Evolutionary conservation across 2,329 filamentous ascomycete species (phyloP), one percentile per base, ranked within the genome.

Genomic region (Aphanocladium album): DNA sequence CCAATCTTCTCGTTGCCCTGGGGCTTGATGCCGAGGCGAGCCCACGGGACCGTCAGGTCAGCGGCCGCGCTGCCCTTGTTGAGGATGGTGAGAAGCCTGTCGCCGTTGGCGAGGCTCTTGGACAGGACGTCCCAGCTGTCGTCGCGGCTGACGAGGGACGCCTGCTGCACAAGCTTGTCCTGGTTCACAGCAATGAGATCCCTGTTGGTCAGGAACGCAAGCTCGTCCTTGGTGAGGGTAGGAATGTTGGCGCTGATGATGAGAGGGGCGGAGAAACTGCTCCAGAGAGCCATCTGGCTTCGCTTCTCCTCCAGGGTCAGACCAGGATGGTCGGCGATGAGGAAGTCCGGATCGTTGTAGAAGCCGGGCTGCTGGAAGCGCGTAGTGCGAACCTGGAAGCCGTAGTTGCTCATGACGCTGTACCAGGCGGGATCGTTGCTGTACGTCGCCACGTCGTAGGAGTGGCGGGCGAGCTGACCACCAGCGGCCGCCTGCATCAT

Each of bases 371-470:
- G 65, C 64, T 73, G 71, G 64, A 70, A 73, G 49, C 76, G 71
- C 23, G 73, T 69, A 3, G 78, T 64, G 25, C 72, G 70, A 9
- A 73, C 70, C 57, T 78, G 68, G 58, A 73, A 76, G 30, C 71
- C 72, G 59, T 80, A 80, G 60, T 81, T 80, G 61, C 72, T 72
- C 71, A 77, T 75, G 58, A 80, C 73, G 60, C 76, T 77, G 45
- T 77, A 72, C 77, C 78, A 80, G 2, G 21, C 56, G 12, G 56
- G 43, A 7, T 74, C 72, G 54, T 71, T 73, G 33, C 65, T 69
- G 64, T 77, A 79, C 0, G 73, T 74, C n/a, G 76, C 69, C 54
- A 79, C 72, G 61, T 66, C 76, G 21, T 71, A 68, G 9, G 74
- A 78, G 62, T 78, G 76, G 3, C 76, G 69, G 1, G 76, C 75